Evolutionary conservation across 2,329 filamentous ascomycete genomes (phyloP), one percentile per base, ranked within the genome.

Genomic region (Fusarium denticulatum): DNA sequence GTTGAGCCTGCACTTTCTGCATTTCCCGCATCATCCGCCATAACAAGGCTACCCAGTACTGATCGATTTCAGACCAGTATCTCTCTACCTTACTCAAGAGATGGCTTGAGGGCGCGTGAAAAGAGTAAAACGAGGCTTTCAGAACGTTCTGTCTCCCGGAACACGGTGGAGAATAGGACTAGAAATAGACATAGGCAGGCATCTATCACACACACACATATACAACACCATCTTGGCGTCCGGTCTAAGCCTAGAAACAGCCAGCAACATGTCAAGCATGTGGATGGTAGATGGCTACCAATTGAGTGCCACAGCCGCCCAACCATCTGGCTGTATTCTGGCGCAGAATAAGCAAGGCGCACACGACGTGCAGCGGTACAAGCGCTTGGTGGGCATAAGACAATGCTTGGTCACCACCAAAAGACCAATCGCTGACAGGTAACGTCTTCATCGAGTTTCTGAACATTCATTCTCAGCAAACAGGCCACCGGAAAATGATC

Each of bases 201-300:
- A 64, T 73, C 69, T 63, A 72, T 55, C 74, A 73, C 69, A 60
- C 69, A 64, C 67, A 68, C 69, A 47, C 45, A 62, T 37, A 12
- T 40, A n/a, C 65, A 72, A 72, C 67, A 69, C 72, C 72, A 64
- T 65, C 60, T 61, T 62, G 50, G 60, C 60, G 46, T 62, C 47
- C 58, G 62, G 52, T 34, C 50, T 56, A 60, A 63, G 45, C 60
- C 64, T 57, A 60, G 60, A 52, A 53, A 56, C 63, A 72, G 60
- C 68, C 70, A 77, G 75, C 72, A 43, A 47, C 66, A 69, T 69
- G 64, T 69, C 67, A 65, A 75, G 70, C 72, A 75, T 75, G 76
- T 65, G 74, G 69, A 71, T 71, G 72, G 49, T 57, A 24, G 56
- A 60, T 60, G 49, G 39, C 64, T 62, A 49, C 76, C 74, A 77